Percentiles rank a stretch among this genome's conserved stretches.
Conservation (phyloP, 1,284 basidiomycete species). For the Heterobasidion annosum region DNA sequence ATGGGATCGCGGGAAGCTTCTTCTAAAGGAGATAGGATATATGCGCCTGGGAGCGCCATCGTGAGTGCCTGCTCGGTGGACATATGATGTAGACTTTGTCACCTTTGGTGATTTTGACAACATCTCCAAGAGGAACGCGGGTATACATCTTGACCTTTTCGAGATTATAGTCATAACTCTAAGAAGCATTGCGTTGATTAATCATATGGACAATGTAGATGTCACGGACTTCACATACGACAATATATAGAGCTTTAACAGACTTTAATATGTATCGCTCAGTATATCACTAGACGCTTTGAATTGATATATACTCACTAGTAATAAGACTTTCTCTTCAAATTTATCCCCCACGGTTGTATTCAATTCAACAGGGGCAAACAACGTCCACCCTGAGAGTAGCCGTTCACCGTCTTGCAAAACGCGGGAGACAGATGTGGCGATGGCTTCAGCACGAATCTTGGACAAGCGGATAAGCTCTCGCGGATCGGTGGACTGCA, state of each 20-base stretch:
- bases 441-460: constrained; percentile 85
- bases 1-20: constrained; percentile 79
- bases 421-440: constrained; percentile 76
- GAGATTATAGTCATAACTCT: constrained; percentile 87
- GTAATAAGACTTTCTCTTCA: constrained; percentile 87
- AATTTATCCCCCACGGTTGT: constrained; percentile 66
- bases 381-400: constrained; percentile 86
- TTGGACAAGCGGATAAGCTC: constrained; percentile 83
- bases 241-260: constrained; percentile 55
- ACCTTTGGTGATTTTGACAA: constrained; percentile 83
- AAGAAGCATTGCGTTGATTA: constrained; percentile 7
- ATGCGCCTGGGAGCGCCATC: constrained; percentile 53
- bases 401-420: constrained; percentile 75
- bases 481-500: constrained; percentile 84
- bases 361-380: constrained; percentile 77
- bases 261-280: constrained; percentile 33
- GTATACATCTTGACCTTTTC: constrained; percentile 89
- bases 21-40: constrained; percentile 86
- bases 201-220: not conserved
- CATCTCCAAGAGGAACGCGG: constrained; percentile 78
- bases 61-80: not conserved
- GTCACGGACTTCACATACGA: constrained; percentile 31
- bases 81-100: constrained; percentile 1
- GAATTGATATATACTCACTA: constrained; percentile 43
- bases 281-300: constrained; percentile 3